Evolutionary conservation across 169 alveolate species (phyloP), one percentile per base, ranked within the genome.

Genomic region (Cryptosporidium andersoni): DNA sequence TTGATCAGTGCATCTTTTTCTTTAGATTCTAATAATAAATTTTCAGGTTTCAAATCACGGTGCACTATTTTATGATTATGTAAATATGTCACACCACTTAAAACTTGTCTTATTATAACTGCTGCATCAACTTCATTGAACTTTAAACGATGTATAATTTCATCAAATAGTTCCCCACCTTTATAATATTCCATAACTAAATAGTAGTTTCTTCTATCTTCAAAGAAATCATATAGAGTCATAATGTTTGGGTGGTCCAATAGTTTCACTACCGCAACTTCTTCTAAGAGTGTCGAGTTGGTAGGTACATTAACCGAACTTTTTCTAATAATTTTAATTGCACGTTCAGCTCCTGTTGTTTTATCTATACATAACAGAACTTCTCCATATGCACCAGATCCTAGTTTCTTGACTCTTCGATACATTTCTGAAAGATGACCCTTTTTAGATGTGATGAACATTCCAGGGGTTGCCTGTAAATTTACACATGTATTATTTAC

Each of bases 231-330:
- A 89, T 91, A 95, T 40, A 95, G 81, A 68, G 94, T 94, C 49
- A 96, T 93, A 36, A 97, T 96, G 90, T 96, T 96, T n/a, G 99
- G 99, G 90, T 97, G 99, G 82, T 97, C 99, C 52, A 97, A 85
- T 37, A 89, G 65, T 88, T 94, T 92, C 62, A 97, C 82, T 51
- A 94, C 88, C 42, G 94, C 93, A n/a, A 96, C 94, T 88, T 96
- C 99, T 64, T 91, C 92, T 58, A 81, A 64, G 14, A 90, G 58
- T 14, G 81, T 91, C 58, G 88, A 85, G 53, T 80, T 48, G 39
- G 80, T 5, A 16, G 82, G 66, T 4, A 80, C 74, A 48, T 58
- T 64, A 16, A 60, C 89, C 5, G 81, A 80, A 51, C 56, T 65
- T 89, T 95, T 95, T 68, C 91, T 88, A 25, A 94, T 92, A 55